Conservation (phyloP, 495 filamentous ascomycete genomes). For the Penicillium simplicissimum region DNA sequence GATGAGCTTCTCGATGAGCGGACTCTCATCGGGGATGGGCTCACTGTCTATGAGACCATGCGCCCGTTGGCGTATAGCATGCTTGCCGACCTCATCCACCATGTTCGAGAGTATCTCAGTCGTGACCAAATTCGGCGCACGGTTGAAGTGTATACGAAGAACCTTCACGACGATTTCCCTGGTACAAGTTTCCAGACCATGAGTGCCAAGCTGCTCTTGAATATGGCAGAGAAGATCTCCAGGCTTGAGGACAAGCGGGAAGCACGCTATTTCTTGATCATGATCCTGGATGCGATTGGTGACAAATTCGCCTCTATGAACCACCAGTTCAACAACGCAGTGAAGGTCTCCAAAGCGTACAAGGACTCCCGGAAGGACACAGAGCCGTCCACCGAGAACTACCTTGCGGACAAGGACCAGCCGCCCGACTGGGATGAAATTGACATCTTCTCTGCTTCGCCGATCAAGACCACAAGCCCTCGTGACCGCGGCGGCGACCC, state of each 20-base stretch:
- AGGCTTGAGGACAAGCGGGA: slow-evolving; percentile 87
- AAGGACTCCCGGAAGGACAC: slow-evolving; percentile 63
- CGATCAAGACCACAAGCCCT: slow-evolving; percentile 92
- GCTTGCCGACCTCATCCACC: slow-evolving; percentile 96
- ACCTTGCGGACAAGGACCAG: slow-evolving; percentile 75
- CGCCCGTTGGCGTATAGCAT: slow-evolving; percentile 96
- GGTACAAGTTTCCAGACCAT: slow-evolving; percentile 99
- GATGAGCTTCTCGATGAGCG: slow-evolving; percentile 92
- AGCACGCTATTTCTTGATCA: slow-evolving; percentile 91
- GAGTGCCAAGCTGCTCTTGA: slow-evolving; percentile 95
- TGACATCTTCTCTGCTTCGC: slow-evolving; percentile 94
- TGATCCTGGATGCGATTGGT: slow-evolving; percentile 95
- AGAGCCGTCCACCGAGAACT: slow-evolving; percentile 64
- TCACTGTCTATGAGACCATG: slow-evolving; percentile 97
- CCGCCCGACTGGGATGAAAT: slow-evolving; percentile 95
- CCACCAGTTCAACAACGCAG: slow-evolving; percentile 87
- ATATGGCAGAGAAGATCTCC: slow-evolving; percentile 97
- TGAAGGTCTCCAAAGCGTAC: slow-evolving; percentile 82
- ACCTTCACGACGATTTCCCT: slow-evolving; percentile 92
- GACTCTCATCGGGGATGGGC: slow-evolving; percentile 90
- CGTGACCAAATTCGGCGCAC: slow-evolving; percentile 91
- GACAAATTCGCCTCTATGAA: slow-evolving; percentile 99
- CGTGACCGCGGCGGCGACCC: slow-evolving; percentile 89
- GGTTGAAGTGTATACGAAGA: slow-evolving; percentile 95
- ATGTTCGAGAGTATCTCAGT: slow-evolving; percentile 81